Percentiles rank a stretch among this genome's conserved stretches.
phyloP scores from a whole-genome alignment of 2,329 filamentous ascomycete species.

The Botryotinia narcissicola region DNA sequence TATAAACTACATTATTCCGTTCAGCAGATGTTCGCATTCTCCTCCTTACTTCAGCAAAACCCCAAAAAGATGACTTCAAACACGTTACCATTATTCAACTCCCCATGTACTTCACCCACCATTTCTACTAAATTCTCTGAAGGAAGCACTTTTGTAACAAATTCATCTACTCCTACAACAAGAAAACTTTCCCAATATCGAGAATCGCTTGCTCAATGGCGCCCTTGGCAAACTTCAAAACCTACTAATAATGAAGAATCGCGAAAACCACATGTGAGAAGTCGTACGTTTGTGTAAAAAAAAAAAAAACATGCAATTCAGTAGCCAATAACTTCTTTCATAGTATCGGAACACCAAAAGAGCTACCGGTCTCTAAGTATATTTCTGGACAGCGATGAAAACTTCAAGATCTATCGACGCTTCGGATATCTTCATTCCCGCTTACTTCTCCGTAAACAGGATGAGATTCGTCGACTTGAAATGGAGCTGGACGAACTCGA shows the following conservation, averaged over 20 bases:
- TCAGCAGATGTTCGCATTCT: not conserved
- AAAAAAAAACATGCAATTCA: not conserved
- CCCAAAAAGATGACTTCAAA: not conserved
- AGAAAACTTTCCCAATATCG: not conserved
- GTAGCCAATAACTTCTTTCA: not conserved
- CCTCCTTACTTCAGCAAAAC: not conserved
- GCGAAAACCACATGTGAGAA: conserved; percentile 11
- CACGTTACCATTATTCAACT: conserved; percentile 3
- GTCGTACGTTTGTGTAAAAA: not conserved
- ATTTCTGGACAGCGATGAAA: conserved; percentile 44
- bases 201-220: not conserved
- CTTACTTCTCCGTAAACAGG: conserved; percentile 35
- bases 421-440: conserved; percentile 44
- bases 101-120: not conserved
- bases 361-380: conserved; percentile 43
- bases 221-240: not conserved
- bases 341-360: conserved; percentile 26
- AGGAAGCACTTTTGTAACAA: not conserved
- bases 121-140: not conserved
- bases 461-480: conserved; percentile 29
- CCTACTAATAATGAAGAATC: not conserved
- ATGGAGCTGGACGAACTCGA: conserved; percentile 28
- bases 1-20: not conserved
- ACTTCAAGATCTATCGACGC: conserved; percentile 44
- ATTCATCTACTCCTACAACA: not conserved